Conservation (phyloP, 2,329 filamentous ascomycete species). For the Cladosporium cucumerinum region DNA sequence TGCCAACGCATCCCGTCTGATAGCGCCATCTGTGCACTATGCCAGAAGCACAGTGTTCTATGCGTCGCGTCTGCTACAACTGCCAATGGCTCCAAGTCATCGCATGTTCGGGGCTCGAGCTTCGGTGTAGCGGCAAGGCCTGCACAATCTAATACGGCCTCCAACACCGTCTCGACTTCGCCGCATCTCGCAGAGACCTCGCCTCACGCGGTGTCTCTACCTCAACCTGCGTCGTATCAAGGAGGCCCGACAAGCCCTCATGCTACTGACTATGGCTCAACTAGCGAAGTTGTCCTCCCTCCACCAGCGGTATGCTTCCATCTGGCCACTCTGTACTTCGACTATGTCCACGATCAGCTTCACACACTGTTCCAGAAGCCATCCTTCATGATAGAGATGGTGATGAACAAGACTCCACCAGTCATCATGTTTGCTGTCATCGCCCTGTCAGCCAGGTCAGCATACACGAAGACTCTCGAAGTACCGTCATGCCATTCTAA, state of each 20-base stretch:
- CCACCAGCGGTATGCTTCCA: constrained; percentile 13
- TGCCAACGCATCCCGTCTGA: constrained; percentile 10
- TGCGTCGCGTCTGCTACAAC: not conserved
- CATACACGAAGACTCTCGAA: not conserved
- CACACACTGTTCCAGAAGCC: constrained; percentile 15
- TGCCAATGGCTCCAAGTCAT: not conserved
- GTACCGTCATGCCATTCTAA: not conserved
- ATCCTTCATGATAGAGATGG: constrained; percentile 11
- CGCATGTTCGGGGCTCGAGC: constrained; percentile 3
- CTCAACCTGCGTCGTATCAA: constrained; percentile 4
- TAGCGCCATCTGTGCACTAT: constrained; percentile 11
- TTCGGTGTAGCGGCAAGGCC: constrained; percentile 1
- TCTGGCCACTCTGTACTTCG: constrained; percentile 12
- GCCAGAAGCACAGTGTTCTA: constrained; percentile 13
- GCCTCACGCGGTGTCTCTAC: constrained; percentile 7
- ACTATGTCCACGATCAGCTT: constrained; percentile 15
- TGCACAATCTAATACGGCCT: not conserved
- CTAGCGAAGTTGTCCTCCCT: not conserved
- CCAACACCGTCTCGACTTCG: not conserved
- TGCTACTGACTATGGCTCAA: not conserved
- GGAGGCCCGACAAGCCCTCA: not conserved
- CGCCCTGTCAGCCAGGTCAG: constrained; percentile 11
- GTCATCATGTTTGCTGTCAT: constrained; percentile 15
- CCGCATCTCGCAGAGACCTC: not conserved
- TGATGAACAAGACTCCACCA: constrained; percentile 5